Conservation (phyloP, 306 rosid species). For the Malus domestica region ASM211411v1 NC_041805.1:9289001-9289500, state of each 20-base stretch:
- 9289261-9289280: conserved; percentile 86
- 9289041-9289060: conserved; percentile 50
- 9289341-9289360: neutral
- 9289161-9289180: conserved; percentile 73
- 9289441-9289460: conserved; percentile 62
- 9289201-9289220: conserved; percentile 90
- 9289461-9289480: conserved; percentile 94
- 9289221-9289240: conserved; percentile 56
- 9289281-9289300: conserved; percentile 9
- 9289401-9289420: neutral
- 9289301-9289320: neutral
- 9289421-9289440: conserved; percentile 64
- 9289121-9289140: conserved; percentile 57
- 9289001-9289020: conserved; percentile 50
- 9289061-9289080: conserved; percentile 41
- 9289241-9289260: conserved; percentile 53
- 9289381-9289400: neutral
- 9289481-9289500: conserved; percentile 86
- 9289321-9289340: neutral
- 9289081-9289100: conserved; percentile 46
- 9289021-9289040: conserved; percentile 44
- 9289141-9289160: conserved; percentile 89
- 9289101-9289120: conserved; percentile 41
- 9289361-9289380: neutral
- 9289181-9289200: conserved; percentile 81